Evolutionary conservation across 2,329 filamentous ascomycete genomes (phyloP).

Genomic region (Apiospora rasikravindrae): DNA sequence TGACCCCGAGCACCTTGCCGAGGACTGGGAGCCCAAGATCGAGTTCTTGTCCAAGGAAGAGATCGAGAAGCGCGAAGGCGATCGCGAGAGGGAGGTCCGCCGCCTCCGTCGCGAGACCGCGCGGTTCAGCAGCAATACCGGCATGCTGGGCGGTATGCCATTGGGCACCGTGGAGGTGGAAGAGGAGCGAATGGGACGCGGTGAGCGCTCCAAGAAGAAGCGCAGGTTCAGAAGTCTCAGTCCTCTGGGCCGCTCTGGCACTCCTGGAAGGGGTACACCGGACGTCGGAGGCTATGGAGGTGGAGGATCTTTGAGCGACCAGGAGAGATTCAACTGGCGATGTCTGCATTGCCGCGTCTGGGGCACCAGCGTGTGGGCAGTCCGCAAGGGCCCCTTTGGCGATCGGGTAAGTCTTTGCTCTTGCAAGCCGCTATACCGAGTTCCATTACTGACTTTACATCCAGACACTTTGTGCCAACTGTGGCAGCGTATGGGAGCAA

Average conservation of each 20-base stretch:
- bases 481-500: slow-evolving; percentile 86
- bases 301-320: slow-evolving; percentile 72
- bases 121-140: slow-evolving; percentile 84
- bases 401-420: slow-evolving; percentile 67
- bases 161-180: slow-evolving; percentile 60
- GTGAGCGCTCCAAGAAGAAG: slow-evolving; percentile 95
- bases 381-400: slow-evolving; percentile 86
- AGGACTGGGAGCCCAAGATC: slow-evolving; percentile 84
- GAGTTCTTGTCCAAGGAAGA: slow-evolving; percentile 89
- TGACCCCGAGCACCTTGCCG: slow-evolving; percentile 86
- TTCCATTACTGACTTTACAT: slow-evolving; percentile 29
- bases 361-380: slow-evolving; percentile 92
- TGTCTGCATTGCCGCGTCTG: slow-evolving; percentile 88
- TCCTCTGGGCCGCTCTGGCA: slow-evolving; percentile 72
- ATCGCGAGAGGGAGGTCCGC: slow-evolving; percentile 88
- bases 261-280: slow-evolving; percentile 78
- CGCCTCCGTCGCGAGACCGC: slow-evolving; percentile 89
- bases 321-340: slow-evolving; percentile 82
- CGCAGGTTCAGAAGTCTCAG: slow-evolving; percentile 87
- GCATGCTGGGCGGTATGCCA: slow-evolving; percentile 78
- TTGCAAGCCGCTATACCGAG: not conserved
- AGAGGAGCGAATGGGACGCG: slow-evolving; percentile 87
- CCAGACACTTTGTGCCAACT: slow-evolving; percentile 90
- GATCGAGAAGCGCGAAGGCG: slow-evolving; percentile 95
- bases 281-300: slow-evolving; percentile 74